Conservation (phyloP, 345 rosid species). For the Citrus sp. region DNA sequence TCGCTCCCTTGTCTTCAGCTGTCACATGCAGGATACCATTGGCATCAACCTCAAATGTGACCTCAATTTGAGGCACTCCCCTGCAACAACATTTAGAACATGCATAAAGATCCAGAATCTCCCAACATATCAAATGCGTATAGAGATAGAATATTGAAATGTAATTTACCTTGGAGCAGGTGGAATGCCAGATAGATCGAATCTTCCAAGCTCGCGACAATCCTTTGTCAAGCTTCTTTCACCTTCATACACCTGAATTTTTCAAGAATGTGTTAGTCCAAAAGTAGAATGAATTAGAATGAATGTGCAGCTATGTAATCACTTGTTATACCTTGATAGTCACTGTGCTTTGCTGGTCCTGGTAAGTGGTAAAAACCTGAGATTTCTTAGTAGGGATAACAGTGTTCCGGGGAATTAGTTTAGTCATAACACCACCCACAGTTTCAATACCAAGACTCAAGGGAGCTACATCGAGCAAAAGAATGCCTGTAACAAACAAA, state of each 20-base stretch:
- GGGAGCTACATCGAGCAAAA: conserved; percentile 50
- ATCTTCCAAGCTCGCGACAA: conserved; percentile 45
- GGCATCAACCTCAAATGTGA: conserved; percentile 50
- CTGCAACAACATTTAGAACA: conserved; percentile 17
- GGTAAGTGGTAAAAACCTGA: conserved; percentile 45
- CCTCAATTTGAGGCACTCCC: conserved; percentile 54
- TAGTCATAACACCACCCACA: conserved; percentile 56
- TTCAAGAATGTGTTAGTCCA: background rate
- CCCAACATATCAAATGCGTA: background rate
- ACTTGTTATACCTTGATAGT: conserved; percentile 33
- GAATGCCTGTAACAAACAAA: conserved; percentile 28
- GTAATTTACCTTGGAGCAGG: conserved; percentile 53
- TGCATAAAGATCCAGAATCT: background rate
- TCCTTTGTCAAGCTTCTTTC: conserved; percentile 54
- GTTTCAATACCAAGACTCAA: conserved; percentile 55
- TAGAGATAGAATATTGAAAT: background rate
- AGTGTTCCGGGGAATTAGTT: conserved; percentile 56
- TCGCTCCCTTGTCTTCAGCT: conserved; percentile 55
- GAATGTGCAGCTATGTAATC: background rate
- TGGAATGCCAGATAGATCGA: conserved; percentile 49
- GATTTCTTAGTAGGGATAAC: conserved; percentile 45
- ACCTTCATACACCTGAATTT: conserved; percentile 46
- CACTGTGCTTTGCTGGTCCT: conserved; percentile 51
- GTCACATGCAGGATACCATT: conserved; percentile 49
- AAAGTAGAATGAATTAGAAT: background rate